Evolutionary conservation across 2,329 filamentous ascomycete genomes (phyloP), one percentile per base, ranked within the genome.

Genomic region (Fusarium sp.): DNA sequence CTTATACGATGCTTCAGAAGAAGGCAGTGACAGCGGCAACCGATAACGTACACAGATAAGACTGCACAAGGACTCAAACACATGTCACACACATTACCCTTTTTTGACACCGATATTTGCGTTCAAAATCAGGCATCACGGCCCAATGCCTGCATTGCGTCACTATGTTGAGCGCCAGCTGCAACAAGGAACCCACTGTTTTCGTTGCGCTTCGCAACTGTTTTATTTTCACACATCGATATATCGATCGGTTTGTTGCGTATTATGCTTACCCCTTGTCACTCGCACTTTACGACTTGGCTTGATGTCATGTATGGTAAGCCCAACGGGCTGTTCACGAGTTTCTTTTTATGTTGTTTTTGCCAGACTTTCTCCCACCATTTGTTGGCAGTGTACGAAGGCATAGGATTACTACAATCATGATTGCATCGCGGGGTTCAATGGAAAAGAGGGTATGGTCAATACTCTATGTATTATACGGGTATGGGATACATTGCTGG

Each of bases 1-100:
- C 67, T 79, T 87, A 42, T 87, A 85, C 77, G 84, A 85, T 54
- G 76, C 81, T 40, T 73, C 79, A 21, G 82, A 83, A 64, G 79
- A 82, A 44, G 80, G 80, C 37, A 80, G 79, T 58, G 77, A 77
- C 57, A 79, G 79, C 49, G 73, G 79, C 42, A 77, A 56, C 40
- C 69, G 71, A 56, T 81, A 69, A 78, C 40, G 47, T 19, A 33
- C 54, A 50, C 42, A 38, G 13, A 28, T 16, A 37, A 53, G 23
- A 40, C 53, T 50, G 28, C 12, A 30, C 16, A 25, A n/a, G 16
- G 25, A 19, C 53, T 54, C 32, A 38, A 56, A 35, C n/a, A 42
- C 19, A 53, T 28, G 49, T 32, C 42, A 57, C 23, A 46, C 40
- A 59, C 30, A 33, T 21, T 54, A 15, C 30, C 23, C 33, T 60